Conservation (phyloP, 768 basidiomycete species). For the Boletus sp. region DNA sequence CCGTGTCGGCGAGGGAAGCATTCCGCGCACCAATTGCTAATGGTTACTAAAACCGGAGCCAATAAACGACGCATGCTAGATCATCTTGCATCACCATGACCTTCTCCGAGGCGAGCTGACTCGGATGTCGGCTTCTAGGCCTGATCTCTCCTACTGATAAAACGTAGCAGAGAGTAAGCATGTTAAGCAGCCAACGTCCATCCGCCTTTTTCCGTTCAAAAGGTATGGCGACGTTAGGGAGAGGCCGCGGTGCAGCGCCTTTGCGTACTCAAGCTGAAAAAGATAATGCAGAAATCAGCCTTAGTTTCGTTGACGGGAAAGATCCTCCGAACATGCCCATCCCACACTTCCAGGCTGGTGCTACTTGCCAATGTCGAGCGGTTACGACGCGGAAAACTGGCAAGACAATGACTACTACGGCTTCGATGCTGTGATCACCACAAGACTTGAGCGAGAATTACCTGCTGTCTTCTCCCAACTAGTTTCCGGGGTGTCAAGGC, state of each 20-base stretch:
- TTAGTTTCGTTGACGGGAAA: slow-evolving; percentile 1
- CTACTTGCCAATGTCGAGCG: no score
- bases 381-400: no score
- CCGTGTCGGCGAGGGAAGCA: no score
- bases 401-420: no score
- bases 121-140: not conserved
- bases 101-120: slow-evolving; percentile 4
- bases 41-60: no score
- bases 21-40: no score
- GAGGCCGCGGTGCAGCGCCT: slow-evolving; percentile 8
- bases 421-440: no score
- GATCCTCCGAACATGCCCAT: not conserved
- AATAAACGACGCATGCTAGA: slow-evolving; percentile 11
- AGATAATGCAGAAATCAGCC: no score
- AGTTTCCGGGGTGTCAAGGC: no score
- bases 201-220: not conserved
- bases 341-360: not conserved
- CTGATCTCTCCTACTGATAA: slow-evolving; percentile 10
- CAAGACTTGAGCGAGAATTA: no score
- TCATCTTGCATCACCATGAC: slow-evolving; percentile 9
- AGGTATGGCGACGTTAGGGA: slow-evolving; percentile 21
- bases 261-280: slow-evolving; percentile 5
- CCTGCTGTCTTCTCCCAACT: no score
- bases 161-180: not conserved
- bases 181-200: not conserved